These are phyloP conservation scores for Botrytis fabae DNA, from an alignment of 2,329 filamentous ascomycete species.

Conservation along the genomic window DNA sequence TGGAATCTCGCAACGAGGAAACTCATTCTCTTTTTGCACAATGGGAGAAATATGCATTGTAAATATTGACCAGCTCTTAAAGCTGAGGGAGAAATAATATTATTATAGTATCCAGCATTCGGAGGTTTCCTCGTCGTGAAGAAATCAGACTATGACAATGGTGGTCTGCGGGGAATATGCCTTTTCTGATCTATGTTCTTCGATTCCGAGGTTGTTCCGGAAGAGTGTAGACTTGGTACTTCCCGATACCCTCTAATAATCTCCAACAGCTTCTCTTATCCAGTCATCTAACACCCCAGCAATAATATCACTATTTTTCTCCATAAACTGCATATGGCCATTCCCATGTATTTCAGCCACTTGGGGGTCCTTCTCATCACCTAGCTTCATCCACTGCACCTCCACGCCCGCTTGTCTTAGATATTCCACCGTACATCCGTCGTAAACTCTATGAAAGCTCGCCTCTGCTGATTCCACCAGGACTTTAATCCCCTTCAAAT, in stretches of 20 bases:
- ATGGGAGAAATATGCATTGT: not conserved
- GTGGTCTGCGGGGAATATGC: not conserved
- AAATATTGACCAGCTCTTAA: not conserved
- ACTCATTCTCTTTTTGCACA: not conserved
- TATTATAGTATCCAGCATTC: not conserved
- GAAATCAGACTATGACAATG: not conserved
- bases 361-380: slow-evolving; percentile 30
- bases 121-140: not conserved
- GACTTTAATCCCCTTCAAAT: slow-evolving; percentile 42
- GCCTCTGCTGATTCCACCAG: slow-evolving; percentile 47
- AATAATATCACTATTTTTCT: slow-evolving; percentile 49
- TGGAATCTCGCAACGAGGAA: not conserved
- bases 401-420: slow-evolving; percentile 47
- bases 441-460: slow-evolving; percentile 50
- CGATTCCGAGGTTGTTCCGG: not conserved
- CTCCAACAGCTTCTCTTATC: slow-evolving; percentile 27
- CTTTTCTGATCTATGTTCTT: not conserved
- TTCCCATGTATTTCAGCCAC: slow-evolving; percentile 46
- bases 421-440: slow-evolving; percentile 46
- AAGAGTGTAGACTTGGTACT: not conserved
- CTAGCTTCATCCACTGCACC: slow-evolving; percentile 43
- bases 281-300: slow-evolving; percentile 39
- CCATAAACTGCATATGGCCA: slow-evolving; percentile 51
- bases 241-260: not conserved
- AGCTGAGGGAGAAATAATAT: not conserved